Conservation (phyloP, 75 land plant genomes). For the Gnetum montanum region DNA sequence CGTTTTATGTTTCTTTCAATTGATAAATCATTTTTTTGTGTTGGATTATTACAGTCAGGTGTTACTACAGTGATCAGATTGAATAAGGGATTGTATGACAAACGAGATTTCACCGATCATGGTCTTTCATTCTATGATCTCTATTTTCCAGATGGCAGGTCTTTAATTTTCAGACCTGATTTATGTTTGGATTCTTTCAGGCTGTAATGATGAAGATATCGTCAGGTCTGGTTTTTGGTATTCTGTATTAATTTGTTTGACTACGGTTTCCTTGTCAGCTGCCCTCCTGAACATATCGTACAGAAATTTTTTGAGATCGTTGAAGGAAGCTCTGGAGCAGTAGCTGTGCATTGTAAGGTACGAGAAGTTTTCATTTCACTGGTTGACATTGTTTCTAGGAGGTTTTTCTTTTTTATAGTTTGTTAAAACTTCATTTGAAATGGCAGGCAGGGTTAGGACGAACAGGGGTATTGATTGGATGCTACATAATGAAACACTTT, state of each 20-base stretch:
- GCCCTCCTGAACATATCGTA: slow-evolving; percentile 39
- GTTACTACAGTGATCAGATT: slow-evolving; percentile 30
- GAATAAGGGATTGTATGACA: slow-evolving; percentile 31
- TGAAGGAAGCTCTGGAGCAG: slow-evolving; percentile 29
- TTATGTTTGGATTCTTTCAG: neutral
- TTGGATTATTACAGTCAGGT: slow-evolving; percentile 19
- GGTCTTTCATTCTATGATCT: slow-evolving; percentile 34
- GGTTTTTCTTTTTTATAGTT: no score
- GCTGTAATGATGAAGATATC: no score
- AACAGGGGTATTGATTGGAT: slow-evolving; percentile 42
- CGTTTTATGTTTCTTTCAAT: slow-evolving; percentile 4
- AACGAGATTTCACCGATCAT: slow-evolving; percentile 33
- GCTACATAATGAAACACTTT: slow-evolving; percentile 42
- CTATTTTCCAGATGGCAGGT: slow-evolving; percentile 57
- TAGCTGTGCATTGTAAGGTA: slow-evolving; percentile 48
- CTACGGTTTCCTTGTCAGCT: slow-evolving; percentile 15
- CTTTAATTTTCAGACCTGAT: no score
- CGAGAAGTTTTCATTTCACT: no score
- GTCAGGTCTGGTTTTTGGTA: no score
- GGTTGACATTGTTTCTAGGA: no score
- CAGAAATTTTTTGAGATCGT: slow-evolving; percentile 36
- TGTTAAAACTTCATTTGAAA: neutral
- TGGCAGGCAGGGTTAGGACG: slow-evolving; percentile 43
- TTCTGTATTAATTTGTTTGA: neutral
- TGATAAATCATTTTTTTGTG: no score